These are phyloP conservation scores for Micractinium sp. DNA, from an alignment of 139 green algal species.

Conservation along the genomic window DNA sequence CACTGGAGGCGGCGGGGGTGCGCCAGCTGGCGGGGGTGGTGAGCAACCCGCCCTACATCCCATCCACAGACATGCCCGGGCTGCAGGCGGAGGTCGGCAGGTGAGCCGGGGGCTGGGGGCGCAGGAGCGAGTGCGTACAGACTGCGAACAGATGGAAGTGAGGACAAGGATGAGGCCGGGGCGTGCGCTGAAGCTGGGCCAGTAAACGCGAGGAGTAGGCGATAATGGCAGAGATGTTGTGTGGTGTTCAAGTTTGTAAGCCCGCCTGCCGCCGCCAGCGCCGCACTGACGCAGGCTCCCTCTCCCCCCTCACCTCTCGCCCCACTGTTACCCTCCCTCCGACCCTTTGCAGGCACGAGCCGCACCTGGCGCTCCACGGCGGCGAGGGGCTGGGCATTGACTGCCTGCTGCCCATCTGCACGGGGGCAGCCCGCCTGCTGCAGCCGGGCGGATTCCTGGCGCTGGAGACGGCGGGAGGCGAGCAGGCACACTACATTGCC, in stretches of 20 bases:
- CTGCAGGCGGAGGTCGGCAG: constrained; percentile 63
- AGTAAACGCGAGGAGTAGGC: too few relatives aligned
- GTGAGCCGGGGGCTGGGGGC: constrained; percentile 1
- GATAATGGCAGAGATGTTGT: too few relatives aligned
- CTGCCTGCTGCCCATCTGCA: constrained; percentile 58
- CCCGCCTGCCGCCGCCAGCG: too few relatives aligned
- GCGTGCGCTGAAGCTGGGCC: too few relatives aligned
- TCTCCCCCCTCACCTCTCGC: neutral
- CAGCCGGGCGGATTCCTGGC: constrained; percentile 72
- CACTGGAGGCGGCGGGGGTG: constrained; percentile 49
- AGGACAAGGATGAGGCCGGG: too few relatives aligned
- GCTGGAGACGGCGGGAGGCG: constrained; percentile 75
- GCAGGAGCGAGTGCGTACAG: too few relatives aligned
- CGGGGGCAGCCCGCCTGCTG: constrained; percentile 54
- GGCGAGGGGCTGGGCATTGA: constrained; percentile 73
- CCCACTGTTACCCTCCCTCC: neutral
- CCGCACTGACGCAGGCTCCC: neutral
- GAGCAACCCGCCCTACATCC: constrained; percentile 96
- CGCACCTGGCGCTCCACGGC: constrained; percentile 82
- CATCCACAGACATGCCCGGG: constrained; percentile 57
- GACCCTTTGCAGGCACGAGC: constrained; percentile 73
- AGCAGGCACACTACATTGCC: constrained; percentile 62
- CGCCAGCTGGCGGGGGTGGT: constrained; percentile 74
- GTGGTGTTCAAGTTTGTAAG: too few relatives aligned
- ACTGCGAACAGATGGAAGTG: too few relatives aligned